A percentile compares a stretch with the other conserved stretches of the same genome.
Conservation (phyloP, 2,329 filamentous ascomycete genomes). For the Cladosporium halotolerans region DNA sequence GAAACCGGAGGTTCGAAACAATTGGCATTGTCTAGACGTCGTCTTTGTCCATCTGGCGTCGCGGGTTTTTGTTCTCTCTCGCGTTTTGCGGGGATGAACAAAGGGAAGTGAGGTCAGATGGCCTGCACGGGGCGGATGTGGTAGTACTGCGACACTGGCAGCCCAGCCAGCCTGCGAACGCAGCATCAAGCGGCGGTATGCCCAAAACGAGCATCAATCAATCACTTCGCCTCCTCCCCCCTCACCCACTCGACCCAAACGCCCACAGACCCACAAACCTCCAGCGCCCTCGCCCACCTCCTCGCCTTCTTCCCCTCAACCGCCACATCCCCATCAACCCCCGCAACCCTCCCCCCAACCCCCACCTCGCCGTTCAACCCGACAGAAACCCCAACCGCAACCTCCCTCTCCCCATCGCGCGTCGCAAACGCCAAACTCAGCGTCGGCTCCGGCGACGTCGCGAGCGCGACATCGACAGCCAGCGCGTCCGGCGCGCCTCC, state of each 20-base stretch:
- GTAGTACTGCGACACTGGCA: too few species aligned
- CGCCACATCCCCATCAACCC: slow-evolving; percentile 25
- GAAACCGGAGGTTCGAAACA: too few species aligned
- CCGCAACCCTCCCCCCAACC: slow-evolving; percentile 9
- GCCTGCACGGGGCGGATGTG: too few species aligned
- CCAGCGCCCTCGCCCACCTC: slow-evolving; percentile 40
- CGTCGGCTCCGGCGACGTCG: slow-evolving; percentile 28
- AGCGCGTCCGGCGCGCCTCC: background rate
- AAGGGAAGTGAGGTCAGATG: too few species aligned
- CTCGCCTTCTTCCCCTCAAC: slow-evolving; percentile 22
- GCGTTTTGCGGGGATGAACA: too few species aligned
- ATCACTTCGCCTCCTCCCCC: slow-evolving; percentile 10
- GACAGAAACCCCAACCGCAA: slow-evolving; percentile 30
- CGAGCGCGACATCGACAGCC: slow-evolving; percentile 29
- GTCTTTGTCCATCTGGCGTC: too few species aligned
- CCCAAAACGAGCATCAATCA: too few species aligned
- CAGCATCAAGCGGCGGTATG: too few species aligned
- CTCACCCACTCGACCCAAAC: slow-evolving; percentile 48
- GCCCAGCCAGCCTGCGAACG: too few species aligned
- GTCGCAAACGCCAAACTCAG: slow-evolving; percentile 30
- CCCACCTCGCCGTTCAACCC: slow-evolving; percentile 13
- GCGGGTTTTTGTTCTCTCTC: too few species aligned
- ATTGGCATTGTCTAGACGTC: too few species aligned
- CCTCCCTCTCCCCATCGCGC: slow-evolving; percentile 51
- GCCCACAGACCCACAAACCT: slow-evolving; percentile 43